Conservation (phyloP, 2,329 filamentous ascomycete species). For the Colletotrichum tropicicola region DNA sequence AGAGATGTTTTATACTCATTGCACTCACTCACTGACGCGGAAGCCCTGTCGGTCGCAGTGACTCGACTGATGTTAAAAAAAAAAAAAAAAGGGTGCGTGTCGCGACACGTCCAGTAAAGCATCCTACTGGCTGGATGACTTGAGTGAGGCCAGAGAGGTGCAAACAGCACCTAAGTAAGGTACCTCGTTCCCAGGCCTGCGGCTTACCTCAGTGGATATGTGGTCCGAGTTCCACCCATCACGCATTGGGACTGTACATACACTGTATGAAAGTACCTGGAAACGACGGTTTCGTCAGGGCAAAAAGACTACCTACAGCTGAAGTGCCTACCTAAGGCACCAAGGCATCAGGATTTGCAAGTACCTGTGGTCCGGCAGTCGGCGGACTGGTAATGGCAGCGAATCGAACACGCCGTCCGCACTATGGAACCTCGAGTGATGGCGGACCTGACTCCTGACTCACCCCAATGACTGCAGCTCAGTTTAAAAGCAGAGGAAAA, state of each 20-base stretch:
- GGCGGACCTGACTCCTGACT: neutral
- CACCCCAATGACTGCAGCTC: no score
- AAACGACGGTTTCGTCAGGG: no score
- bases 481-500: no score
- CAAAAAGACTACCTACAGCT: no score
- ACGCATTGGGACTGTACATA: no score
- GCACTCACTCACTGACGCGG: constrained; percentile 18
- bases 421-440: neutral
- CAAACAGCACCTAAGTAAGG: no score
- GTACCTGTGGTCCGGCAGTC: constrained; percentile 11
- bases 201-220: no score
- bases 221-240: no score
- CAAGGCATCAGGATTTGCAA: neutral
- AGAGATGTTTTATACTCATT: constrained; percentile 8
- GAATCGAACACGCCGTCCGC: neutral
- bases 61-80: neutral
- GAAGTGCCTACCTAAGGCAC: no score
- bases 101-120: neutral
- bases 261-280: no score
- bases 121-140: neutral
- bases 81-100: constrained; percentile 11
- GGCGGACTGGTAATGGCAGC: neutral
- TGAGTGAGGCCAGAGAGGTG: neutral
- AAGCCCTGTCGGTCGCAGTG: constrained; percentile 9
- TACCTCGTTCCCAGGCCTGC: no score